Conservation (phyloP, 2,329 filamentous ascomycete genomes). For the Didymella keratinophila region DNA sequence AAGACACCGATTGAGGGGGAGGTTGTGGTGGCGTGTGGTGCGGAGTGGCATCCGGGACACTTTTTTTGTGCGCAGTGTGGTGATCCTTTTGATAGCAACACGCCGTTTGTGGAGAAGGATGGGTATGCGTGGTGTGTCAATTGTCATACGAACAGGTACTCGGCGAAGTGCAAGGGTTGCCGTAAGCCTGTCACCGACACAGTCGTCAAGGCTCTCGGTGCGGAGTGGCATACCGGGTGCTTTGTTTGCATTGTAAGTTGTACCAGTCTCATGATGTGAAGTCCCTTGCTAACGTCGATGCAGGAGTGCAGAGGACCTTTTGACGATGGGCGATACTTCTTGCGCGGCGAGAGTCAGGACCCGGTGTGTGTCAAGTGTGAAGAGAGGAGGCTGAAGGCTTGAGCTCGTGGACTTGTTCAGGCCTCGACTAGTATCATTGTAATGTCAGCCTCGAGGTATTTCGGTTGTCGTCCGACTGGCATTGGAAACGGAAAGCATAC, state of each 20-base stretch:
- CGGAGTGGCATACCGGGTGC: conserved; percentile 92
- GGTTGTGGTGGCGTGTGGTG: conserved; percentile 89
- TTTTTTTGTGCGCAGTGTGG: conserved; percentile 99
- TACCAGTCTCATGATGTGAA: neutral
- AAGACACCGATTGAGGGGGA: conserved; percentile 96
- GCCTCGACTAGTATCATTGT: neutral
- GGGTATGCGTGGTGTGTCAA: conserved; percentile 96
- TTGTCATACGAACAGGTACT: conserved; percentile 91
- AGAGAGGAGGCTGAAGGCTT: conserved; percentile 68
- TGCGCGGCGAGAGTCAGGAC: conserved; percentile 64
- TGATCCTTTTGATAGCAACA: conserved; percentile 71
- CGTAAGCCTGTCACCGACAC: conserved; percentile 84
- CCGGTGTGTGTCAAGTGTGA: conserved; percentile 70
- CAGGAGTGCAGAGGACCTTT: conserved; percentile 68
- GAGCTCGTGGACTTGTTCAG: neutral
- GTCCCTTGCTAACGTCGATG: conserved; percentile 15
- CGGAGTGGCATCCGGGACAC: conserved; percentile 97
- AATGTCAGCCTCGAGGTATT: neutral
- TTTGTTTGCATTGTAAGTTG: conserved; percentile 75
- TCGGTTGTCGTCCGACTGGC: neutral
- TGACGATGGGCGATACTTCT: conserved; percentile 69
- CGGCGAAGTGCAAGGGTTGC: conserved; percentile 88
- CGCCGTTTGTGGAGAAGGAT: conserved; percentile 95
- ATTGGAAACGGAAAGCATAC: neutral
- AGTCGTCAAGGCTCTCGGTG: conserved; percentile 86